Base-by-base conservation (phyloP, 2,329 filamentous ascomycete genomes). In the Trichophyton benhamiae region DNA sequence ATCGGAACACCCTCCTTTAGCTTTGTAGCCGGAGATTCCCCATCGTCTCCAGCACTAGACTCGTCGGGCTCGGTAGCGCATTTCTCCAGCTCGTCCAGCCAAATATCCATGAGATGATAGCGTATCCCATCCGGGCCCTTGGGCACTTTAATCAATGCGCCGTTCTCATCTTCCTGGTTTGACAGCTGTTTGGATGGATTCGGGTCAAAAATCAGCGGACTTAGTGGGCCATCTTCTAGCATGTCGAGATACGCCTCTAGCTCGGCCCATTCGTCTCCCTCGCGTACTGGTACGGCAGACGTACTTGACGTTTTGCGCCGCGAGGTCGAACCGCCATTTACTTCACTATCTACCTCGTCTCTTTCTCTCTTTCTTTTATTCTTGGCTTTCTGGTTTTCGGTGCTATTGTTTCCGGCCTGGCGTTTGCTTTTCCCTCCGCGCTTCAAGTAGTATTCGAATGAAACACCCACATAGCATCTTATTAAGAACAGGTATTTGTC, bases 401-500 rank as follows among this genome's bases (percentile, higher is more conserved):
- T 61, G 27, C 9, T 48, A 17, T 22, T 20, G 3, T n/a, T 59
- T 9, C 9, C 53, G 55, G 46, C 17, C 57, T 53, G 25, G 58
- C 62, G 59, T 22, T 38, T 62, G 33, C 22, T 59, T 48, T 27
- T 53, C 17, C 44, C 59, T 8, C 69, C 67, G 3, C 65, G 68
- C 65, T 73, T 74, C 25, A 76, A 44, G 61, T 74, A 72, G 1
- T 75, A 57, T 58, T 75, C 71, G 65, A 95, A 84, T 8, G 85
- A 84, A n/a, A 87, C 85, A 42, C 82, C 84, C 13, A 96, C 77
- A 67, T 90, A 89, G 65, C 88, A 83, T 59, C 94, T 82, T 62
- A 95, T 87, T 17, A 97, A 80, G 67, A 91, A 81, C 61, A 99
- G 77, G 70, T 95, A 97, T 78, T 99, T 99, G 76, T 99, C 91